Conservation (phyloP, 371 early-diverging fungal species). For the Mucor piriformis region DNA sequence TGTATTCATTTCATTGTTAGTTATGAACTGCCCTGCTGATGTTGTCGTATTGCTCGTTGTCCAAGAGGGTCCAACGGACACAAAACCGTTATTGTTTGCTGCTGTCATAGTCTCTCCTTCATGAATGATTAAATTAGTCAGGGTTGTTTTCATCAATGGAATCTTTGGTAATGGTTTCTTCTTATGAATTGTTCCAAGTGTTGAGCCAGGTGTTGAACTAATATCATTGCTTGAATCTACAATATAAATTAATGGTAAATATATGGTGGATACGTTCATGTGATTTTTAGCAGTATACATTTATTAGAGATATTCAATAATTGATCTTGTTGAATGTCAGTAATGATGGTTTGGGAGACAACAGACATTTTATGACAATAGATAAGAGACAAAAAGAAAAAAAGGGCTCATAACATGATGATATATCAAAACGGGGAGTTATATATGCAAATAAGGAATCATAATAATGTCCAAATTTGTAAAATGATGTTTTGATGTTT, state of each 20-base stretch:
- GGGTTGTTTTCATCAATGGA: background rate
- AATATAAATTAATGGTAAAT: too few species aligned
- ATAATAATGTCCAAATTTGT: conserved; percentile 18
- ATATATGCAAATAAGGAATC: conserved; percentile 8
- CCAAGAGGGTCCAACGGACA: background rate
- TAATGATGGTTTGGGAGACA: background rate
- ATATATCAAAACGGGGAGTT: background rate
- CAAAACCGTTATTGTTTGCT: background rate
- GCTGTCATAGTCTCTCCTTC: background rate
- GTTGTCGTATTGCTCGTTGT: background rate
- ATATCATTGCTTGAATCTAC: background rate
- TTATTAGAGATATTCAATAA: background rate
- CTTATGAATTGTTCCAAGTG: conserved; percentile 3
- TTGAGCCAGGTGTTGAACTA: background rate
- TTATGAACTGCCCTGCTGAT: background rate
- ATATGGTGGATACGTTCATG: too few species aligned
- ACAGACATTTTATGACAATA: background rate
- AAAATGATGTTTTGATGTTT: conserved; percentile 9
- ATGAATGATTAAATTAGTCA: background rate
- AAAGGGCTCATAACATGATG: background rate
- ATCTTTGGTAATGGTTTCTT: conserved; percentile 20
- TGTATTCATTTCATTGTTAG: background rate
- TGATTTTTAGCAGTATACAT: too few species aligned
- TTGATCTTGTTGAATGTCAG: background rate
- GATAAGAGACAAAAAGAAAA: background rate